Percentiles rank a stretch among this genome's conserved stretches.
Conservation (phyloP, 768 basidiomycete genomes). For the Mrakia frigida region DNA sequence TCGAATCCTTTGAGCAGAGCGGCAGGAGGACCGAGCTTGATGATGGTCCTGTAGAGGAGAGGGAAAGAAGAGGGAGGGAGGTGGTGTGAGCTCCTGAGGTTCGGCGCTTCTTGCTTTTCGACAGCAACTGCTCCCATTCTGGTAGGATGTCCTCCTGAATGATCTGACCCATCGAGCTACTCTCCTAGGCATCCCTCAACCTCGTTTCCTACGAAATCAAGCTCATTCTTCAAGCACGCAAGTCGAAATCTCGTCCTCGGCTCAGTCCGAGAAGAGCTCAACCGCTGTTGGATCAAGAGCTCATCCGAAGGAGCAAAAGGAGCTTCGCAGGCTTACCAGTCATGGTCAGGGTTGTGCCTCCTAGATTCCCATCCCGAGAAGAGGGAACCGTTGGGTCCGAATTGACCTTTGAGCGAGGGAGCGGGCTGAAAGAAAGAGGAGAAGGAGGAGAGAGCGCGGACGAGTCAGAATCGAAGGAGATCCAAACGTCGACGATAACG, state of each 20-base stretch:
- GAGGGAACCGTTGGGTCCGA: constrained; percentile 89
- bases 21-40: constrained; percentile 68
- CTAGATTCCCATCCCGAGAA: constrained; percentile 92
- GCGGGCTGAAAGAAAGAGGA: constrained; percentile 59
- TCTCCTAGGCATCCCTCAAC: no score
- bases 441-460: constrained; percentile 4
- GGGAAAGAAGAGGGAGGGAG: not conserved
- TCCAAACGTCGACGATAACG: not conserved
- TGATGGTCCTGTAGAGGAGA: constrained; percentile 65
- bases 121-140: not conserved
- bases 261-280: not conserved
- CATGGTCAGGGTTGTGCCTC: constrained; percentile 78
- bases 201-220: not conserved
- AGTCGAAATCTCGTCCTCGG: not conserved
- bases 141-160: not conserved
- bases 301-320: not conserved
- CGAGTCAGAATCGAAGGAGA: not conserved
- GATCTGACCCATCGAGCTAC: not conserved
- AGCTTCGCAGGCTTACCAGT: constrained; percentile 60
- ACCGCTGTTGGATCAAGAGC: not conserved
- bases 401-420: constrained; percentile 86
- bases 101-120: not conserved
- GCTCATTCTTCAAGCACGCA: not conserved
- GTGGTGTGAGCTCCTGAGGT: not conserved
- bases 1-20: constrained; percentile 76